Conservation (phyloP, 1,284 basidiomycete genomes). For the Cryptococcus sp. region DNA sequence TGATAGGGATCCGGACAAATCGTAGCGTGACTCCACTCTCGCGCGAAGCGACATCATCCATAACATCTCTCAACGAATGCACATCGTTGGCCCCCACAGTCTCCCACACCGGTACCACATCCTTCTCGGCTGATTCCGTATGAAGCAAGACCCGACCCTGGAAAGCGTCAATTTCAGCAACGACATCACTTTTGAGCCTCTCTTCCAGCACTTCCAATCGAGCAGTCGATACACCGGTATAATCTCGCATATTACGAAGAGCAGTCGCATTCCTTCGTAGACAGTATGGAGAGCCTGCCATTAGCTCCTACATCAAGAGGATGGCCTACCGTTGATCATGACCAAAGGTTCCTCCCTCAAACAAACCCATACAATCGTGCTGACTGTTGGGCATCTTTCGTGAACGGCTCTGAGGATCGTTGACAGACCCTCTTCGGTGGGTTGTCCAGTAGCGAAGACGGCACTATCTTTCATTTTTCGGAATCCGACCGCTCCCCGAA, state of each 20-base stretch:
- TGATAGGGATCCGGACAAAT: constrained; percentile 87
- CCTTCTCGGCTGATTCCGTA: constrained; percentile 80
- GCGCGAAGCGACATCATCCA: constrained; percentile 57
- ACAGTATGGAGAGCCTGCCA: constrained; percentile 42
- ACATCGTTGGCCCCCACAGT: constrained; percentile 74
- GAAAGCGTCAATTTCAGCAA: constrained; percentile 74
- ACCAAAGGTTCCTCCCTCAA: constrained; percentile 91
- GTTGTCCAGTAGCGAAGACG: constrained; percentile 83
- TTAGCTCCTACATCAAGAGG: neutral
- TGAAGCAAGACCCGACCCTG: constrained; percentile 83
- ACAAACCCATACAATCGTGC: constrained; percentile 83
- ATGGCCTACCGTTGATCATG: constrained; percentile 59
- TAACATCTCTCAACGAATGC: constrained; percentile 82
- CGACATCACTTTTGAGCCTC: constrained; percentile 82
- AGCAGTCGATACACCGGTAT: constrained; percentile 83
- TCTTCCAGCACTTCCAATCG: constrained; percentile 88
- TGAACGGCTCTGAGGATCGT: constrained; percentile 73
- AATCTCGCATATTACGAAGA: constrained; percentile 81
- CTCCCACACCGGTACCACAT: constrained; percentile 94
- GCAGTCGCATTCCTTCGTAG: constrained; percentile 69
- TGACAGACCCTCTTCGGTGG: constrained; percentile 83
- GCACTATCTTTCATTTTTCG: constrained; percentile 76
- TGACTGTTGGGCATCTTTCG: constrained; percentile 58
- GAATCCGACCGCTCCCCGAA: constrained; percentile 94
- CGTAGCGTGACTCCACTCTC: constrained; percentile 55